Conservation (phyloP, 1,139 yeast species). For the Groenewaldozyma sp. region DNA sequence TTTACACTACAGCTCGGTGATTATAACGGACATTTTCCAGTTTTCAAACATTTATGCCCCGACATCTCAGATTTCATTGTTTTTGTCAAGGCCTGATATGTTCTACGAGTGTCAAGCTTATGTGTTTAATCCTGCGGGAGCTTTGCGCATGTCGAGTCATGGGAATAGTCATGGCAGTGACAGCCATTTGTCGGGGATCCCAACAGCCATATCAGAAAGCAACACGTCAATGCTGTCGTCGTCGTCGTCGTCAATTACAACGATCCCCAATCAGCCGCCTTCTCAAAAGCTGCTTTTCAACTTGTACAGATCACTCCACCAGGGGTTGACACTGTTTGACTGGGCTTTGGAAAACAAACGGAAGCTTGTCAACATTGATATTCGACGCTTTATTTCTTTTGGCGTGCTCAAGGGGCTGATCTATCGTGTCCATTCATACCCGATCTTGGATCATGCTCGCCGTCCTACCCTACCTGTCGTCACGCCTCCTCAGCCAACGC, state of each 20-base stretch:
- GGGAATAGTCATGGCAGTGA: slow-evolving; percentile 3
- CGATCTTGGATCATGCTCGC: slow-evolving; percentile 38
- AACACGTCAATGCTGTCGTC: slow-evolving; percentile 11
- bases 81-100: slow-evolving; percentile 54
- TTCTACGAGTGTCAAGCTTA: slow-evolving; percentile 84
- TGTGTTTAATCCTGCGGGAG: slow-evolving; percentile 30
- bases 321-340: slow-evolving; percentile 66
- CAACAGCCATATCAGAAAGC: slow-evolving; percentile 10
- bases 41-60: slow-evolving; percentile 85
- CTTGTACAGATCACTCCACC: slow-evolving; percentile 69
- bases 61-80: slow-evolving; percentile 63
- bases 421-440: slow-evolving; percentile 72
- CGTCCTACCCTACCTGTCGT: slow-evolving; percentile 3
- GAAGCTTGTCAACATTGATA: slow-evolving; percentile 56
- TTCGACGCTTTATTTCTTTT: slow-evolving; percentile 75
- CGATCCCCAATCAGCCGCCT: slow-evolving; percentile 17
- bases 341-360: slow-evolving; percentile 69
- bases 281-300: slow-evolving; percentile 50
- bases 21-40: slow-evolving; percentile 78
- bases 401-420: slow-evolving; percentile 77
- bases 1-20: slow-evolving; percentile 79
- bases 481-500: slow-evolving; percentile 13
- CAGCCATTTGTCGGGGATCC: no score
- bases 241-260: slow-evolving; percentile 16
- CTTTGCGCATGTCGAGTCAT: slow-evolving; percentile 1